Evolutionary conservation across 441 rosid species (phyloP), one percentile per base, ranked within the genome.

Genomic region (Erodium trifolium): DNA sequence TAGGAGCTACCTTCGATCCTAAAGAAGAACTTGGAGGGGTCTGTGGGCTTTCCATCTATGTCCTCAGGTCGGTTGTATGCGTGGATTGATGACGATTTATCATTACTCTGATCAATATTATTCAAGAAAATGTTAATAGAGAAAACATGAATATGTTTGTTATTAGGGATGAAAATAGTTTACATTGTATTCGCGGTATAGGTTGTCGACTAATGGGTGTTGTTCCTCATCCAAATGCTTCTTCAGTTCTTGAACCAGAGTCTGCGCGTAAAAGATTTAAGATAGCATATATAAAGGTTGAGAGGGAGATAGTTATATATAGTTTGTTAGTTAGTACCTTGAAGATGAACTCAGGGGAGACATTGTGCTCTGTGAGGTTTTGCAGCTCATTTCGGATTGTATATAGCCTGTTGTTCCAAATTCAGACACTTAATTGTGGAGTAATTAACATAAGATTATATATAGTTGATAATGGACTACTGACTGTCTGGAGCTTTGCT

Each of bases 401-500:
- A 70, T 81, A 87, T 43, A 87, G 75, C 84, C 92, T 85, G 83
- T 5, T 85, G 83, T 5, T 5, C 4, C 45, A 39, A 39, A 9
- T 39, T 39, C 27, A 23, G 27, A 23, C 27, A 23, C 27, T 23
- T 23, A n/a, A n/a, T n/a, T n/a, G n/a, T n/a, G n/a, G n/a, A n/a
- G n/a, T n/a, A n/a, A n/a, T n/a, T n/a, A 23, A 23, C 27, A 23
- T 23, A 23, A 23, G 27, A 23, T 23, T 23, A 23, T 23, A 23
- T 23, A 23, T 23, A n/a, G 27, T 39, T 39, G 5, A 39, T 39
- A 5, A 39, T 39, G 27, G 27, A 39, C 13, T 79, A 39, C 13
- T 79, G 68, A 84, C 89, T 82, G 89, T 72, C 77, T 85, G 10
- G 92, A 85, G 69, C 89, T 87, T 68, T 80, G 89, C 68, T 85